Base-by-base conservation (phyloP, 805 yeast species). In the Naumovozyma baii region DNA sequence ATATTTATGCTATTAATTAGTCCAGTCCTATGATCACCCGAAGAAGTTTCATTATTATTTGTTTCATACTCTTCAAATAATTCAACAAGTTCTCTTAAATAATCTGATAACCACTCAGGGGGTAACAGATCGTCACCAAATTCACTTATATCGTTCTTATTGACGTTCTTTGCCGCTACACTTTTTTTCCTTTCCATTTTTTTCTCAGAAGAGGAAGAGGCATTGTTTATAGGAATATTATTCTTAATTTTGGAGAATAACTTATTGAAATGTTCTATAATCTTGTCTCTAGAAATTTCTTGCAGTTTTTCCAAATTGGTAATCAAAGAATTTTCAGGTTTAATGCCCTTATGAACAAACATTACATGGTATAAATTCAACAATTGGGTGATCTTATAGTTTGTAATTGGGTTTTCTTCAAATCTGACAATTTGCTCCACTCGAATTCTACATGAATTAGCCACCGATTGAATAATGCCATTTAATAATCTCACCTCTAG, bases 71-170 rank as follows among this genome's bases (percentile, higher is more conserved):
- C 59, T 1, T 76, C 75, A 41, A 80, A 66, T 20, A 82, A 64
- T 13, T 76, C 80, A 0, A 74, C 64, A 36, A 81, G 18, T 34
- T 51, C 49, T 32, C 41, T 46, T 20, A 60, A 69, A 48, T 80
- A 77, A n/a, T 75, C 80, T 36, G 73, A 65, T 17, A 83, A 62
- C 87, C 94, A 88, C 43, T 83, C 94, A 0, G 96, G 95, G 3
- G 94, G 78, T 44, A 80, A 74, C 17, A 83, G 63, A 44, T 84
- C 84, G 20, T 70, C 70, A 38, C 65, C 31, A n/a, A 29, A 29
- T 12, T 29, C 15, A 5, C 31, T 14, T 5, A 5, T 29, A 13
- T 29, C 15, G 7, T 22, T 22, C 7, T 8, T 22, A 12, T 7
- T 8, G 28, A 22, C 12, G 12, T 22, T 22, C 12, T 22, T 22